Conservation (phyloP, 345 rosid genomes). For the Pelargonium nanum region DNA sequence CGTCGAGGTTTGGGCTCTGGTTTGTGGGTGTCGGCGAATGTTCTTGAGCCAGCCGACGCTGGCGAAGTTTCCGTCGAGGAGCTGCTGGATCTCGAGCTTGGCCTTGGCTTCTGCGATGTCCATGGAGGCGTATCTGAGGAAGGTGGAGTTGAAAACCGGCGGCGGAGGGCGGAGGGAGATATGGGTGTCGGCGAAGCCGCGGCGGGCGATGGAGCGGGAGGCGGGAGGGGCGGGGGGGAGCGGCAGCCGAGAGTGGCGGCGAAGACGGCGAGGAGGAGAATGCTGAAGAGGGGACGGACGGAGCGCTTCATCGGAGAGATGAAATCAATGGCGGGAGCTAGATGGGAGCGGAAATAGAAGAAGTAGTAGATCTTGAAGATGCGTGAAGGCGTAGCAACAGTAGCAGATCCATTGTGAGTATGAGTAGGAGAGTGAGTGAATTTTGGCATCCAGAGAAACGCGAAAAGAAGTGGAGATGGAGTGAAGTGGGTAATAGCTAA, state of each 20-base stretch:
- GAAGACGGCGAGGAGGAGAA: slow-evolving; percentile 16
- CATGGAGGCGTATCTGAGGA: slow-evolving; percentile 57
- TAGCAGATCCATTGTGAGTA: not conserved
- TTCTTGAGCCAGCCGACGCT: slow-evolving; percentile 40
- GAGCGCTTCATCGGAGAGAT: slow-evolving; percentile 23
- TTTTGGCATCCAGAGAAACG: too few species aligned
- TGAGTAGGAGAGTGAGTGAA: too few species aligned
- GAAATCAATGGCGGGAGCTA: not conserved
- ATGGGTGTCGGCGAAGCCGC: slow-evolving; percentile 39
- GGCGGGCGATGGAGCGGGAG: not conserved
- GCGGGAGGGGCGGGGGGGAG: slow-evolving; percentile 10
- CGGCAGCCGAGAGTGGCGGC: slow-evolving; percentile 16
- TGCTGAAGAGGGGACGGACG: slow-evolving; percentile 20
- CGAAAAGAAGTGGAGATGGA: too few species aligned
- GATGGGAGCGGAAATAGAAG: not conserved
- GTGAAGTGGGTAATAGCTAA: too few species aligned
- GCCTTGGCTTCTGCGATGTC: slow-evolving; percentile 47
- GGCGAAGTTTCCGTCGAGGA: slow-evolving; percentile 46
- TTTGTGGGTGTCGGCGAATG: slow-evolving; percentile 22
- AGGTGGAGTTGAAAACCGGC: slow-evolving; percentile 47
- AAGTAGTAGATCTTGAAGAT: not conserved
- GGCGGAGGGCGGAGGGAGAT: slow-evolving; percentile 34
- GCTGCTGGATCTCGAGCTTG: slow-evolving; percentile 48
- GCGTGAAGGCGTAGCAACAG: too few species aligned
- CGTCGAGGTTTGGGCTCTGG: slow-evolving; percentile 18